Base-by-base conservation (phyloP, 2,329 filamentous ascomycete genomes). In the Apiospora aurea region DNA sequence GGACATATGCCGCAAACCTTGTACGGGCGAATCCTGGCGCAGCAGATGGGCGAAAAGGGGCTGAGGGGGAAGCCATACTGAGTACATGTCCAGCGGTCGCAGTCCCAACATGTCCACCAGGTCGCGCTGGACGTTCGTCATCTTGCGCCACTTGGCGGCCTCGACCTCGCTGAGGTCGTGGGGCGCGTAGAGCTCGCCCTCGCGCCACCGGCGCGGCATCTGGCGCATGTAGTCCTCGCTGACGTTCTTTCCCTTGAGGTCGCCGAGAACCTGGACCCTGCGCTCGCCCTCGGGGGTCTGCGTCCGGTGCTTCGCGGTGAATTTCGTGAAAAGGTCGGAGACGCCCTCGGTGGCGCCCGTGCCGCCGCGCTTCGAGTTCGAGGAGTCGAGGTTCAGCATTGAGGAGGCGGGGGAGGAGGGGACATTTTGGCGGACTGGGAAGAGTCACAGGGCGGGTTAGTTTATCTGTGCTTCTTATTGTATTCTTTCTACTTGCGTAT, bases 141-240 rank as follows among this genome's bases (percentile, higher is more conserved):
- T 83, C 80, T 84, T 86, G 81, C 88, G 91, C 92, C 93, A 97
- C 86, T 97, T 97, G 79, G 84, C 84, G 90, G 93, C 92, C 88
- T 98, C 95, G 47, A 86, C 84, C 34, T 91, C 87, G 71, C 90
- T 92, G 80, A 99, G 82, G 83, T 99, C 96, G 80, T 95, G 93
- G 46, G 96, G 96, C 73, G 95, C 89, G 83, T 98, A 98, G 70
- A 98, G 88, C 80, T 98, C 95, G 76, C 96, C 96, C 0, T 85
- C 78, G 77, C 87, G 86, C 92, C 93, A 98, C 53, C 88, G 87
- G 67, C 95, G 91, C 47, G 89, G 87, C 82, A 92, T 87, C 82
- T 94, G 91, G 74, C 83, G 85, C 77, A 90, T 83, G 80, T 90
- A 90, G 74, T 90, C 89, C 64, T 84, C 83, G 70, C 82, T 83